A percentile compares a stretch with the other conserved stretches of the same genome.
These are phyloP conservation scores for Colletotrichum endophyticum DNA, from an alignment of 2,329 filamentous ascomycete species.

Conservation along the genomic window DNA sequence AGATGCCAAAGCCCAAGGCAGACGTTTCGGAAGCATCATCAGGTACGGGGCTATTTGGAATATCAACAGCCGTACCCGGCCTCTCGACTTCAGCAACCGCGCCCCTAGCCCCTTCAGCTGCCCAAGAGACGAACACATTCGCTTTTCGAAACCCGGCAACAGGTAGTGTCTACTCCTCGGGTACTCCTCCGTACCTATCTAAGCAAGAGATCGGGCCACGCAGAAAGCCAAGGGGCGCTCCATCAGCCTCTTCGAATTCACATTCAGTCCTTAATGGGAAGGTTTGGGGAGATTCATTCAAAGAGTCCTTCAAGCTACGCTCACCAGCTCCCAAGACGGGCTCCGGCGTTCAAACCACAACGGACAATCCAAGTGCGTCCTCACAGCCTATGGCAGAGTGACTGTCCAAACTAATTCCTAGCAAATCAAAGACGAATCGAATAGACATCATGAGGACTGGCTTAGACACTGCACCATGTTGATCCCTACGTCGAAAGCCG, in stretches of 20 bases:
- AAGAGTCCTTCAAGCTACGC: not conserved
- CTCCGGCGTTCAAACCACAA: not conserved
- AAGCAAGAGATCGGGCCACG: not conserved
- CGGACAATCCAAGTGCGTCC: not conserved
- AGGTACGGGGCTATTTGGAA: not conserved
- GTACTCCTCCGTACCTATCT: not conserved
- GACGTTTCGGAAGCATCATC: not conserved
- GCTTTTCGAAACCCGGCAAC: not conserved
- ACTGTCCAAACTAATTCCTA: fast-evolving
- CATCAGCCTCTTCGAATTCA: not conserved
- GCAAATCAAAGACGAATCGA: not conserved
- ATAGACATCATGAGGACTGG: not conserved
- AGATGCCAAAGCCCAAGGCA: not conserved
- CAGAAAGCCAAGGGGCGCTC: not conserved
- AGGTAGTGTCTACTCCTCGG: not conserved
- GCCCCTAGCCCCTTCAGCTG: not conserved
- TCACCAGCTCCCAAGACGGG: not conserved
- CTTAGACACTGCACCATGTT: not conserved
- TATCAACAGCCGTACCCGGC: not conserved
- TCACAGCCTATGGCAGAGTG: not conserved
- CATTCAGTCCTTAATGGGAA: not conserved
- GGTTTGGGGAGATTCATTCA: not conserved
- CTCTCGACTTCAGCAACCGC: not conserved
- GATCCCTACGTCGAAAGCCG: not conserved
- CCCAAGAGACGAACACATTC: not conserved